Percentiles rank a stretch among this genome's conserved stretches.
Conservation (phyloP, 176 grass and related monocot genomes). For the Lolium multiflorum region DNA sequence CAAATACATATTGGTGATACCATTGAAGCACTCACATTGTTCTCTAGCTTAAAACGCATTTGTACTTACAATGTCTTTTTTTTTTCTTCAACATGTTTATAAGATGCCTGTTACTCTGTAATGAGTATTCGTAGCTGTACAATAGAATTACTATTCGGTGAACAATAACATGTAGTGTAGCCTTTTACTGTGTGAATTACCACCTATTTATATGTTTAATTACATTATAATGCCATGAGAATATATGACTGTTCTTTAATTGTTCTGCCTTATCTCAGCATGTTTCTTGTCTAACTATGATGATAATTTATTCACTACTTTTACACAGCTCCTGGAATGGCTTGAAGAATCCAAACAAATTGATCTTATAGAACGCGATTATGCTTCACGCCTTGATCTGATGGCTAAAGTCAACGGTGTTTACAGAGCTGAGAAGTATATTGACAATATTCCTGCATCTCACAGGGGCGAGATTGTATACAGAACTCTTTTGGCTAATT, state of each 20-base stretch:
- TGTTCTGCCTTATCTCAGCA: not conserved
- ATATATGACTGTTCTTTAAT: slow-evolving; percentile 4
- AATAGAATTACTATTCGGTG: not conserved
- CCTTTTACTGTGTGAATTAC: slow-evolving; percentile 4
- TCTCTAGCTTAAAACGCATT: slow-evolving; percentile 4
- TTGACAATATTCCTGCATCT: slow-evolving; percentile 63
- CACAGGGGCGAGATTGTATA: slow-evolving; percentile 66
- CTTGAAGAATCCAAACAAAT: slow-evolving; percentile 54
- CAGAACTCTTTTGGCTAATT: slow-evolving; percentile 75
- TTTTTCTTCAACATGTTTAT: slow-evolving; percentile 19
- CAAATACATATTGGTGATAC: slow-evolving; percentile 20
- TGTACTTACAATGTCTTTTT: not conserved
- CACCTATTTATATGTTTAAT: slow-evolving; percentile 6
- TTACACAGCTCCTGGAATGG: slow-evolving; percentile 68
- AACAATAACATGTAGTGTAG: not conserved
- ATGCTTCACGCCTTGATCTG: slow-evolving; percentile 64
- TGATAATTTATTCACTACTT: slow-evolving; percentile 26
- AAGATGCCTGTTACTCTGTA: not conserved
- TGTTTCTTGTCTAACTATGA: slow-evolving; percentile 14
- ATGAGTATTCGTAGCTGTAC: slow-evolving; percentile 8
- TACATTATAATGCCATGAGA: slow-evolving; percentile 9
- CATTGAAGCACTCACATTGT: not conserved
- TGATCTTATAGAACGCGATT: slow-evolving; percentile 68
- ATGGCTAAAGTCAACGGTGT: slow-evolving; percentile 67
- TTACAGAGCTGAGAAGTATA: slow-evolving; percentile 62